These are phyloP conservation scores for Striga hermonthica DNA, from an alignment of 305 asterid species.

Conservation along the genomic window DNA sequence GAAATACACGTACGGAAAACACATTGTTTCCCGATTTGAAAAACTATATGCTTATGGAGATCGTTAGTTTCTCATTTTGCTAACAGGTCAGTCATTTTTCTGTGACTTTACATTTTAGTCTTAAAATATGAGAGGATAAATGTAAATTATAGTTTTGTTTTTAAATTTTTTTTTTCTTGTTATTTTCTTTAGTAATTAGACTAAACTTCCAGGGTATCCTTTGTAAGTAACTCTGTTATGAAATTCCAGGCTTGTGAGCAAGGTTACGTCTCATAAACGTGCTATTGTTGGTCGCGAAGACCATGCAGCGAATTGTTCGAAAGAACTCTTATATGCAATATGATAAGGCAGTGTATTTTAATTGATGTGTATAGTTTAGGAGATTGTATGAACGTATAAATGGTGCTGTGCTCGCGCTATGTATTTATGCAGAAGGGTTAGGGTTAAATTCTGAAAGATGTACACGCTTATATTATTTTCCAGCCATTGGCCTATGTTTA, in stretches of 20 bases:
- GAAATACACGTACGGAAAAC: constrained; percentile 57
- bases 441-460: constrained; percentile 13
- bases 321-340: background rate
- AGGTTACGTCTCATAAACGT: background rate
- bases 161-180: too few relatives aligned
- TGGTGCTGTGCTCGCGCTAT: background rate
- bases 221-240: background rate
- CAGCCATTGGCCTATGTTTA: background rate
- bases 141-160: background rate
- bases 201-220: background rate
- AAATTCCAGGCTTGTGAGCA: constrained; percentile 26
- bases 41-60: constrained; percentile 35
- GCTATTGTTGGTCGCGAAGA: background rate
- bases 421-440: background rate
- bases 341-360: constrained; percentile 6
- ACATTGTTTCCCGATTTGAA: constrained; percentile 52
- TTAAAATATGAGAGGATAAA: background rate
- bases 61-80: constrained; percentile 29
- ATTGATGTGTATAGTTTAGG: constrained; percentile 25
- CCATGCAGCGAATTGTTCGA: background rate
- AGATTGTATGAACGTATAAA: background rate
- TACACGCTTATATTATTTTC: background rate
- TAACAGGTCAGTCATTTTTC: background rate
- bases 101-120: background rate
- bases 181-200: background rate